Evolutionary conservation across 352 stramenopile species (phyloP).

Genomic region (Pseudoperonospora humuli): DNA sequence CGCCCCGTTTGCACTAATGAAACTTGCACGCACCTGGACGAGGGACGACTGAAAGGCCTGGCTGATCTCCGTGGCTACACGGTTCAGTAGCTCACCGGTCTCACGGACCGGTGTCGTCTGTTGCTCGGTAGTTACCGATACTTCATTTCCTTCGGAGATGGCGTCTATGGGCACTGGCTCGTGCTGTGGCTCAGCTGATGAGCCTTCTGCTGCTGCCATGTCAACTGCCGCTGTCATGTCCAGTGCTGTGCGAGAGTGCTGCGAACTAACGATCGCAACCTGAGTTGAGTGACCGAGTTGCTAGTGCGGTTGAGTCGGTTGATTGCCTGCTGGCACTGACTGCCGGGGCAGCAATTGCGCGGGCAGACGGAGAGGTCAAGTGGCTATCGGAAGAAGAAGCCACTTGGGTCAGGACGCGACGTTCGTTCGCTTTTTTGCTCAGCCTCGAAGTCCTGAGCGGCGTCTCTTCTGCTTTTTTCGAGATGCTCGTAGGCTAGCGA

Average conservation of each 20-base stretch:
- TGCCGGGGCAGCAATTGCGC: conserved; percentile 20
- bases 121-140: conserved; percentile 6
- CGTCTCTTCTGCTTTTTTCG: conserved; percentile 34
- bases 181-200: conserved; percentile 21
- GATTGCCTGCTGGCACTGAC: conserved; percentile 7
- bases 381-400: conserved; percentile 22
- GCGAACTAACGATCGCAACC: not conserved
- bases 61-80: conserved; percentile 29
- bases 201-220: conserved; percentile 25
- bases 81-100: conserved; percentile 22
- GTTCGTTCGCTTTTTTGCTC: conserved; percentile 35
- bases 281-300: conserved; percentile 5
- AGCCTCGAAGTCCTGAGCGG: conserved; percentile 22
- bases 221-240: conserved; percentile 13
- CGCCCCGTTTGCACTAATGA: not conserved
- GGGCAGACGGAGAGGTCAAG: conserved; percentile 15
- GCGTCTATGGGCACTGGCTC: conserved; percentile 19
- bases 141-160: conserved; percentile 8
- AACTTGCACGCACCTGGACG: conserved; percentile 24
- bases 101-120: conserved; percentile 10
- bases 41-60: conserved; percentile 33
- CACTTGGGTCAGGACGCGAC: conserved; percentile 33
- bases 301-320: conserved; percentile 9
- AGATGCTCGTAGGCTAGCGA: conserved; percentile 20
- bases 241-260: not conserved